Conservation (phyloP, 352 stramenopile genomes). For the Globisporangium uncinulatum region DNA sequence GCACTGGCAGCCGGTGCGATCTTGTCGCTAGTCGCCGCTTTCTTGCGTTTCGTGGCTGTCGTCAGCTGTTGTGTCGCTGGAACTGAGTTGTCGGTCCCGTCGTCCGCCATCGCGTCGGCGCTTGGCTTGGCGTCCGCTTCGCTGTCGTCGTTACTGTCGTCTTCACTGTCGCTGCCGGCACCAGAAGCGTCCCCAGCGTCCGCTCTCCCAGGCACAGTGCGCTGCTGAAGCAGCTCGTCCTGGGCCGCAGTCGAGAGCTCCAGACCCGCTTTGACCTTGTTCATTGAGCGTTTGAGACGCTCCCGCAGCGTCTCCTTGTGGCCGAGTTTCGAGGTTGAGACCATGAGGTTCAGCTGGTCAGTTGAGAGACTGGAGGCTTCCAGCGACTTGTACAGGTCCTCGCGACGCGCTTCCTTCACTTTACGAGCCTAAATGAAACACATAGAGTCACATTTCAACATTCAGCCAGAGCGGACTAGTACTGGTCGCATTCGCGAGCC, state of each 20-base stretch:
- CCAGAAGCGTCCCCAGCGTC: constrained; percentile 14
- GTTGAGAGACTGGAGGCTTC: constrained; percentile 49
- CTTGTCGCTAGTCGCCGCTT: constrained; percentile 1
- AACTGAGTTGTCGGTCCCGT: not conserved
- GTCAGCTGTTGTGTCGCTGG: constrained; percentile 4
- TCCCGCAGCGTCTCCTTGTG: constrained; percentile 81
- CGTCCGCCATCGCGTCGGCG: not conserved
- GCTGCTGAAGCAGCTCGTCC: constrained; percentile 55
- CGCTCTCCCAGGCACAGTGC: constrained; percentile 4
- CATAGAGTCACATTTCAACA: too few species aligned
- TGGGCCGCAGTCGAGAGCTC: constrained; percentile 40
- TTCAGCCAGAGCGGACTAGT: too few species aligned
- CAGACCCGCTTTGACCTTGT: constrained; percentile 68
- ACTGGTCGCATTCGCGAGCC: not conserved
- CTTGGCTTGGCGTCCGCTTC: constrained; percentile 2
- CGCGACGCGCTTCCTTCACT: constrained; percentile 66
- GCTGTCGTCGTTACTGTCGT: constrained; percentile 12
- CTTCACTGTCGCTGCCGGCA: constrained; percentile 14
- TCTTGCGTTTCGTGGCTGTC: constrained; percentile 22
- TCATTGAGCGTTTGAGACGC: constrained; percentile 72
- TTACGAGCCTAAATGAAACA: constrained; percentile 37
- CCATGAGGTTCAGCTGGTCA: constrained; percentile 65
- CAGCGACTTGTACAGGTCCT: constrained; percentile 78
- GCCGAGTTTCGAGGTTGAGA: constrained; percentile 69
- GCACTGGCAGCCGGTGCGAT: not conserved